Conservation (phyloP, 2,329 filamentous ascomycete species). For the Dactylellina haptotyla region DNA sequence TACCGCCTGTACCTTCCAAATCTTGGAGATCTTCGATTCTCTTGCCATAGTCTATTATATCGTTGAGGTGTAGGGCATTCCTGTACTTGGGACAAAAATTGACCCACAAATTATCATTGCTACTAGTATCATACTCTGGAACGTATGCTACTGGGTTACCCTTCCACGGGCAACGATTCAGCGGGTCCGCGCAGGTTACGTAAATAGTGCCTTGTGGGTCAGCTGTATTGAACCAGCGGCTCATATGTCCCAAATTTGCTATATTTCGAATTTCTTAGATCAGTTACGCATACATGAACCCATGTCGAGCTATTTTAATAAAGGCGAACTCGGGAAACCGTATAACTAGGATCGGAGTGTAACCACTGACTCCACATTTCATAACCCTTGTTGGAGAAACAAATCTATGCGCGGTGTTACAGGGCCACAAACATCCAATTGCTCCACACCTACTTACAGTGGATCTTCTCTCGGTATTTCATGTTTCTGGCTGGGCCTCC, state of each 20-base stretch:
- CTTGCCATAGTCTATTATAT: neutral
- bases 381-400: neutral
- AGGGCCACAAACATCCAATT: neutral
- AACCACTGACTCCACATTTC: neutral
- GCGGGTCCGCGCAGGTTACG: neutral
- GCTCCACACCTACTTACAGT: constrained; percentile 6
- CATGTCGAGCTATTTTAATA: too few relatives aligned
- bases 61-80: neutral
- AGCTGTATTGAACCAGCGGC: neutral
- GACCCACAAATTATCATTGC: neutral
- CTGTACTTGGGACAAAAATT: neutral
- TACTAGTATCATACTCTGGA: neutral
- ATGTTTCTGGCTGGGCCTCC: neutral
- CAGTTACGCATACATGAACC: neutral
- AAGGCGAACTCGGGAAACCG: too few relatives aligned
- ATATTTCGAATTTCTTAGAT: neutral
- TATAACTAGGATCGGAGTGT: too few relatives aligned
- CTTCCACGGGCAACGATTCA: neutral
- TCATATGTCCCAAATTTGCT: constrained; percentile 9
- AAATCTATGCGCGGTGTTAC: neutral
- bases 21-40: neutral
- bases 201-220: neutral
- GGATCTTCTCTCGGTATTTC: neutral
- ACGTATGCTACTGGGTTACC: neutral
- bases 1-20: neutral